Conservation (phyloP, 2,329 filamentous ascomycete genomes). For the Dryadomyces quercus-mongolicae region DNA sequence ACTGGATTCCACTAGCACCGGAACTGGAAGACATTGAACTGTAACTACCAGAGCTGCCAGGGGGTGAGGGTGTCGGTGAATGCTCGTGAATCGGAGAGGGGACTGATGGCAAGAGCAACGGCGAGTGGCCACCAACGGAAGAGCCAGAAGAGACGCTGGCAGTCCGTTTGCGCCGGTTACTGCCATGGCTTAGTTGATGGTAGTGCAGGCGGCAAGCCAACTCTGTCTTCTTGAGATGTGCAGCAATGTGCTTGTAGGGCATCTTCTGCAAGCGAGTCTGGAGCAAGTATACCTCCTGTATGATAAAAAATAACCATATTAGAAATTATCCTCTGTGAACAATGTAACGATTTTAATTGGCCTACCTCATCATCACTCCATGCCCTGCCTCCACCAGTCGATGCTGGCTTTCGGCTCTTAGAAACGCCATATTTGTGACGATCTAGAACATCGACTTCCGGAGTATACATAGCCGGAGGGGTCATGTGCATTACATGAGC, state of each 20-base stretch:
- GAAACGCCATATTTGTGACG: conserved; percentile 47
- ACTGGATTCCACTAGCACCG: conserved; percentile 35
- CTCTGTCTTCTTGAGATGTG: conserved; percentile 78
- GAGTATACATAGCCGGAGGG: conserved; percentile 32
- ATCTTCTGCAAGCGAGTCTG: conserved; percentile 79
- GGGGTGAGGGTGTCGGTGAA: conserved; percentile 35
- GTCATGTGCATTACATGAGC: conserved; percentile 24
- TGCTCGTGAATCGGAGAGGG: conserved; percentile 39
- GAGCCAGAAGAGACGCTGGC: conserved; percentile 57
- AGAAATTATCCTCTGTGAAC: background rate
- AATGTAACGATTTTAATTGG: conserved; percentile 35
- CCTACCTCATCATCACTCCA: conserved; percentile 83
- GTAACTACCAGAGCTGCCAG: conserved; percentile 31
- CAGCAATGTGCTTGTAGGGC: conserved; percentile 83
- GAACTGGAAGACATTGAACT: conserved; percentile 18
- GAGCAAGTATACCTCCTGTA: conserved; percentile 71
- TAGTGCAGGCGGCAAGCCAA: conserved; percentile 79
- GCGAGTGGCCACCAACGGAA: conserved; percentile 39
- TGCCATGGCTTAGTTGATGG: conserved; percentile 73
- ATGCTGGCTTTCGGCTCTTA: conserved; percentile 55
- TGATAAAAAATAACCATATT: background rate
- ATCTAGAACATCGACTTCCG: conserved; percentile 40
- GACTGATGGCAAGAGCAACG: conserved; percentile 32
- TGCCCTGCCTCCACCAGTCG: conserved; percentile 64
- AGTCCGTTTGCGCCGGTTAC: conserved; percentile 66